phyloP scores from a whole-genome alignment of 768 basidiomycete genomes.

The Leccinum variicolor region DNA sequence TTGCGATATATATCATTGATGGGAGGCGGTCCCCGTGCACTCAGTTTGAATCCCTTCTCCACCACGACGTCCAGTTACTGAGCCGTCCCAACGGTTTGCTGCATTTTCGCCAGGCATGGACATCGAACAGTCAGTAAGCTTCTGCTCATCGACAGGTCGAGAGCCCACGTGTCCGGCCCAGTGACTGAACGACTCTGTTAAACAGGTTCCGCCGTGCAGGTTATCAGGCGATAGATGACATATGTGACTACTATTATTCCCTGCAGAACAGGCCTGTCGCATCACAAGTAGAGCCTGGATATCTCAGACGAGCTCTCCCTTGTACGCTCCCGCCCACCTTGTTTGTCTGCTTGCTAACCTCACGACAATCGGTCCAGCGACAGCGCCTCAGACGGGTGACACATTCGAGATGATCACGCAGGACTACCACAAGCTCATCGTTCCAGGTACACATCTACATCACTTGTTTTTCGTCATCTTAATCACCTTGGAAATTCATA shows the following conservation, averaged over 20 bases:
- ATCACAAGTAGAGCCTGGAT: constrained; percentile 77
- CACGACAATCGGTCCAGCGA: constrained; percentile 29
- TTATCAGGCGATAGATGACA: constrained; percentile 81
- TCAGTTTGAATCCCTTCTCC: too few species aligned
- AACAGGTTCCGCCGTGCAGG: constrained; percentile 77
- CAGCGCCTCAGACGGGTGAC: constrained; percentile 68
- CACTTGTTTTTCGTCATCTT: neutral
- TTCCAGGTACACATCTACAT: constrained; percentile 58
- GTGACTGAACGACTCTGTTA: neutral
- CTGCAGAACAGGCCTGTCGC: constrained; percentile 63
- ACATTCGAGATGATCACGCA: constrained; percentile 65
- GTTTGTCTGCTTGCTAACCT: neutral
- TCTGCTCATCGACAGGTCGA: neutral
- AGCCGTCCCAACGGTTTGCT: neutral
- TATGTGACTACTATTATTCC: constrained; percentile 82
- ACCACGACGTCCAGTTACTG: neutral
- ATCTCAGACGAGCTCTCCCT: constrained; percentile 65
- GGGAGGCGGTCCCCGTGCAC: too few species aligned
- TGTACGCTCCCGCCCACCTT: constrained; percentile 33
- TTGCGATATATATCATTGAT: too few species aligned
- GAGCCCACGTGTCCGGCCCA: neutral
- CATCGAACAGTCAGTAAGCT: constrained; percentile 7
- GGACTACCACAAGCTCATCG: constrained; percentile 74
- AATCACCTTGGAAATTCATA: neutral
- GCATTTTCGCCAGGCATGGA: neutral